phyloP scores from a whole-genome alignment of 768 basidiomycete species.

The Calocybe indica region DNA sequence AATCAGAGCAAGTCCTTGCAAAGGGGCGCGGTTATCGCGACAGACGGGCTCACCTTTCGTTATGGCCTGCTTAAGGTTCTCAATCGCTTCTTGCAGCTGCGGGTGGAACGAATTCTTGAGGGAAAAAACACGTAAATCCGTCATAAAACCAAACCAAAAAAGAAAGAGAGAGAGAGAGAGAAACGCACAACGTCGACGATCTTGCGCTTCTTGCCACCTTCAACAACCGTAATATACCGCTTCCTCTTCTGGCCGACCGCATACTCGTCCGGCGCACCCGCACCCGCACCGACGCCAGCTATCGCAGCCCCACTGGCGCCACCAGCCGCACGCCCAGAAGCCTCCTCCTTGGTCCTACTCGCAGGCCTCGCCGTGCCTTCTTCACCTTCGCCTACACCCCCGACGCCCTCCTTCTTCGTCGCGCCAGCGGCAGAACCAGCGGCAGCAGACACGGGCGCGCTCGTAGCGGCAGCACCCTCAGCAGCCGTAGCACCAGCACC shows the following conservation, averaged over 20 bases:
- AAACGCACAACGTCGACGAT: conserved; percentile 55
- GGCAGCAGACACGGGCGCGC: not conserved
- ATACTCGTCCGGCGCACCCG: conserved; percentile 21
- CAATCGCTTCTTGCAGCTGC: conserved; percentile 56
- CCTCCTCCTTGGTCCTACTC: not conserved
- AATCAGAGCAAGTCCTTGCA: no score
- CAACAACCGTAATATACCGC: conserved; percentile 43
- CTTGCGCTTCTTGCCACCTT: conserved; percentile 67
- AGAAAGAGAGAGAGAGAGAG: no score
- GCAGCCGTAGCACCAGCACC: not conserved
- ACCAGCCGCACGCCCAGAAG: not conserved
- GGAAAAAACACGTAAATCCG: not conserved
- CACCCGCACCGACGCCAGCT: not conserved
- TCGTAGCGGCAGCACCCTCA: not conserved
- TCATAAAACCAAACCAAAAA: not conserved
- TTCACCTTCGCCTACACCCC: not conserved
- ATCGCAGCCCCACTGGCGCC: conserved; percentile 8
- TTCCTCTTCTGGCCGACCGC: conserved; percentile 47
- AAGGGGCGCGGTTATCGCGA: no score
- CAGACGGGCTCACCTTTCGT: conserved; percentile 38
- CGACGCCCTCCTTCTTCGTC: conserved; percentile 6
- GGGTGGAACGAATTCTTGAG: conserved; percentile 63
- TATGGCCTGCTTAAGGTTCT: conserved; percentile 56
- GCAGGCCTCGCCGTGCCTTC: not conserved
- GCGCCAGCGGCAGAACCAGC: not conserved